These are phyloP conservation scores for Erysimum cheiranthoides DNA, from an alignment of 345 rosid species.

Conservation along the genomic window DNA sequence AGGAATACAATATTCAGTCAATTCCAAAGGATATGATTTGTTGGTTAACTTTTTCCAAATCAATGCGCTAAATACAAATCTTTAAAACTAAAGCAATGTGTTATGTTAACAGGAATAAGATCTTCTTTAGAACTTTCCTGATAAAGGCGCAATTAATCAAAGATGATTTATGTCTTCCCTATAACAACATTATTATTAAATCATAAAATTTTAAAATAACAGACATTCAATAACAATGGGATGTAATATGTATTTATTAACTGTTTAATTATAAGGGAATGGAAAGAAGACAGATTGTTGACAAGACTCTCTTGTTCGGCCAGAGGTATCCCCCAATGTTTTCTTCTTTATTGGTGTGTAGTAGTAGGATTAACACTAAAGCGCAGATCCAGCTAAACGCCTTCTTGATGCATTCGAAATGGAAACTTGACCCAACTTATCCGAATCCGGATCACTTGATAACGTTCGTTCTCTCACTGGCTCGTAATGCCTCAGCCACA, in stretches of 20 bases:
- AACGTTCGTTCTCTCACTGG: slow-evolving; percentile 66
- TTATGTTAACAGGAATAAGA: not conserved
- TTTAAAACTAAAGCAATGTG: not conserved
- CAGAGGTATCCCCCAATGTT: slow-evolving; percentile 29
- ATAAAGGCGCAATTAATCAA: not conserved
- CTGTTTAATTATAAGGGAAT: not conserved
- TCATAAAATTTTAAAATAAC: not conserved
- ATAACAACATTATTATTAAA: slow-evolving; percentile 2
- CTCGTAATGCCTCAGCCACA: slow-evolving; percentile 80
- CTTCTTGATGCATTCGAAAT: slow-evolving; percentile 88
- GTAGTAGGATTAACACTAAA: slow-evolving; percentile 35
- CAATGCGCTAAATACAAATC: not conserved
- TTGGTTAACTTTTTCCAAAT: not conserved
- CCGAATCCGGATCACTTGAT: slow-evolving; percentile 46
- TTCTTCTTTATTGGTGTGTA: slow-evolving; percentile 20
- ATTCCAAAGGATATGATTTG: not conserved
- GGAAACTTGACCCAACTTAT: slow-evolving; percentile 68
- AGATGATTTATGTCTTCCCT: not conserved
- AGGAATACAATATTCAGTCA: not conserved
- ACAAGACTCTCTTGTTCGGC: slow-evolving; percentile 19
- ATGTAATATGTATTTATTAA: slow-evolving; percentile 20
- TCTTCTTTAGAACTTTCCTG: not conserved
- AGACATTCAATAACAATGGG: slow-evolving; percentile 2
- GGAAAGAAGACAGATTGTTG: slow-evolving; percentile 6
- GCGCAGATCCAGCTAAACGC: slow-evolving; percentile 75